These are phyloP conservation scores for Rhytidhysteron rufulum DNA, from an alignment of 2,329 filamentous ascomycete species.

Conservation along the genomic window DNA sequence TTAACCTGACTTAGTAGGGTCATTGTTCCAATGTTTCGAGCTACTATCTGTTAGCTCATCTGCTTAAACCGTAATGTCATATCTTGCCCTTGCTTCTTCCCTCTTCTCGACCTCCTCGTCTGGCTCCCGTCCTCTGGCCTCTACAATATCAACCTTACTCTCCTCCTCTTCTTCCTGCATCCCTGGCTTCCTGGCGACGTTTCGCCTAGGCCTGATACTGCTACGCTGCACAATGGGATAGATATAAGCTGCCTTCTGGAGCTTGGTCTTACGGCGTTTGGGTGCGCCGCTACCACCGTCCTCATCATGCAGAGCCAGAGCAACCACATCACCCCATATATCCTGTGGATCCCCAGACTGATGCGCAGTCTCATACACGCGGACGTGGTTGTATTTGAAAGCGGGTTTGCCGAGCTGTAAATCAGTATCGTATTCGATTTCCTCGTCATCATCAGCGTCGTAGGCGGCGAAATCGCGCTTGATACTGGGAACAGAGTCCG, in stretches of 20 bases:
- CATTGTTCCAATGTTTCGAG: too few relatives aligned
- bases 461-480: conserved; percentile 54
- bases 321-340: conserved; percentile 53
- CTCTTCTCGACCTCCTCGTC: conserved; percentile 48
- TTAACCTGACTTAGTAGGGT: too few relatives aligned
- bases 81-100: conserved; percentile 40
- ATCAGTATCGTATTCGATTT: conserved; percentile 28
- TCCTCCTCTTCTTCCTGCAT: conserved; percentile 38
- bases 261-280: conserved; percentile 27
- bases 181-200: conserved; percentile 42
- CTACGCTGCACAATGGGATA: conserved; percentile 58
- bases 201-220: conserved; percentile 47
- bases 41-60: too few relatives aligned
- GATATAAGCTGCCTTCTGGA: conserved; percentile 57
- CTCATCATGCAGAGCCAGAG: conserved; percentile 55
- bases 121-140: conserved; percentile 50
- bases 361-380: conserved; percentile 58
- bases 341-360: conserved; percentile 51
- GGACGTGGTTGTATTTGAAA: conserved; percentile 55
- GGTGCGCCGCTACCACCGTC: conserved; percentile 37
- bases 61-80: conserved; percentile 34
- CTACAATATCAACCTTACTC: conserved; percentile 51
- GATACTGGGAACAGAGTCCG: conserved; percentile 46
- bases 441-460: conserved; percentile 47
- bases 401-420: conserved; percentile 18